Base-by-base conservation (phyloP, 352 stramenopile species). In the Phytophthora syringae region DNA sequence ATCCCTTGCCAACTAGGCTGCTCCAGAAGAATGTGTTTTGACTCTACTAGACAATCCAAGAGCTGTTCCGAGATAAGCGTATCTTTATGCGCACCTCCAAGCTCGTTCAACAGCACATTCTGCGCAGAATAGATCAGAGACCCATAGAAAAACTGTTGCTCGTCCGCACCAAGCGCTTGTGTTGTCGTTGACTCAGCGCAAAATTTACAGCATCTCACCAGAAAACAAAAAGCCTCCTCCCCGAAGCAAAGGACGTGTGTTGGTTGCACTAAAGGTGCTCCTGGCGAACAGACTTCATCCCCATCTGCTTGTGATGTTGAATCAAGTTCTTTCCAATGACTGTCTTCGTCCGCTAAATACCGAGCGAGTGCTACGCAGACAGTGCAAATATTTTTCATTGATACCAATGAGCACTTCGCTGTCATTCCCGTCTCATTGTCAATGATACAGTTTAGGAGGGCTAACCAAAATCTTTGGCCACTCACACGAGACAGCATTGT, bases 111-210 rank as follows among this genome's bases (percentile, higher is more conserved):
- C 1, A 90, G 13, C 7, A 85, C 78, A 0, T 60, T 73, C 63
- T 94, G 84, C 1, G 66, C 60, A 21, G 72, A 89, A 48, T 90
- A 94, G 12, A 94, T 76, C 5, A 94, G 59, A 6, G 72, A 77
- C 2, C 79, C 75, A 49, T 89, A 91, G 59, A 93, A 89, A 37
- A 92, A 92, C 15, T 87, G 86, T 24, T 91, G 81, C 12, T 84
- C 69, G 27, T 91, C 84, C 0, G 50, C 45, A 7, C 84, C 81
- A 18, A 94, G 25, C 1, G 76, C 25, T 54, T 84, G 74, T 0
- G 24, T 61, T 13, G 84, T 63, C 5, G 64, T 57, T 9, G 72
- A 36, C 18, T 84, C 66, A 10, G 72, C 57, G 24, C 70, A 88
- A 60, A 76, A 69, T 27, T 81, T 67, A 25, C 82, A 73, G 10